These are phyloP conservation scores for Tripidium arundinaceum DNA, from an alignment of 202 grass and related monocot species.

Conservation along the genomic window DNA sequence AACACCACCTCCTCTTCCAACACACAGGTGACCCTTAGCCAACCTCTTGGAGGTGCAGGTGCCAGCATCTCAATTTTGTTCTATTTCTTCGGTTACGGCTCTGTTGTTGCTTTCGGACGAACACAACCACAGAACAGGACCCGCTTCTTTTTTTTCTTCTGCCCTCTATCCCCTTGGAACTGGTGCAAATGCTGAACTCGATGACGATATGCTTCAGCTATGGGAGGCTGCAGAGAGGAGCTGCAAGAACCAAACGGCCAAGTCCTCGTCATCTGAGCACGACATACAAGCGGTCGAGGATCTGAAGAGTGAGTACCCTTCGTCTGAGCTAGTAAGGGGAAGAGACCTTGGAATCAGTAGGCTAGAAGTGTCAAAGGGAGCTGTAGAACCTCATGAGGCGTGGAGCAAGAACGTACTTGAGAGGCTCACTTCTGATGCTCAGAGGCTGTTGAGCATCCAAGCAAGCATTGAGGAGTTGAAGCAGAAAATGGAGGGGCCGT, in stretches of 20 bases:
- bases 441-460: conserved; percentile 62
- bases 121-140: conserved; percentile 69
- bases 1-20: conserved; percentile 16
- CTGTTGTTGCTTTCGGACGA: conserved; percentile 42
- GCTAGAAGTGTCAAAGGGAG: conserved; percentile 35
- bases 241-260: conserved; percentile 53
- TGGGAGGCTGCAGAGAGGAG: conserved; percentile 89
- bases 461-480: conserved; percentile 67
- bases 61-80: not conserved
- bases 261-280: conserved; percentile 50
- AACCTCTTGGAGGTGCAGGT: conserved; percentile 12
- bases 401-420: conserved; percentile 63
- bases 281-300: conserved; percentile 68
- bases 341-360: conserved; percentile 53
- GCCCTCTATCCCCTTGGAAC: conserved; percentile 31
- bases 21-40: conserved; percentile 1
- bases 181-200: conserved; percentile 44
- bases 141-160: conserved; percentile 51
- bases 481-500: conserved; percentile 53
- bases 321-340: conserved; percentile 50
- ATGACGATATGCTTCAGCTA: conserved; percentile 92
- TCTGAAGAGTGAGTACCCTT: conserved; percentile 60
- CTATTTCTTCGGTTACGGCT: conserved; percentile 33
- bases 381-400: conserved; percentile 38
- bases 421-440: conserved; percentile 63